A percentile compares a stretch with the other conserved stretches of the same genome.
These are phyloP conservation scores for Rubus parviflorus DNA, from an alignment of 306 rosid species.

Conservation along the genomic window DNA sequence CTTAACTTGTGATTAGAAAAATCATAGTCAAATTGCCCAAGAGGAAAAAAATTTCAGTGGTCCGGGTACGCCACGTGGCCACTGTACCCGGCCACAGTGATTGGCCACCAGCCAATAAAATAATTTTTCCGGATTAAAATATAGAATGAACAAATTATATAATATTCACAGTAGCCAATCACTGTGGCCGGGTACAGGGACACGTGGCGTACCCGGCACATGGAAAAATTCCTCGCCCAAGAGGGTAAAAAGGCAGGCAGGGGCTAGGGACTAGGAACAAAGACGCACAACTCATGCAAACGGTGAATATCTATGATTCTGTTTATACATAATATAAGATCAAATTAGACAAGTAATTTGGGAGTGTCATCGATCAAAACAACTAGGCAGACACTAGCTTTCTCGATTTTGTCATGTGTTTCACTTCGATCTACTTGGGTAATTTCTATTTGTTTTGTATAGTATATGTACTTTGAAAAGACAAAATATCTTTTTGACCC, in stretches of 20 bases:
- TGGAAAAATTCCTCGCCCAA: too few species aligned
- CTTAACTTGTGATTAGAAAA: conserved; percentile 24
- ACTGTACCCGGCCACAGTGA: too few species aligned
- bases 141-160: too few species aligned
- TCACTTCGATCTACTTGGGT: background rate
- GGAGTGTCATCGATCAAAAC: conserved; percentile 42
- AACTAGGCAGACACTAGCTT: conserved; percentile 18
- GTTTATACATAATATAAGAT: background rate
- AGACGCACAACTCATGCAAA: conserved; percentile 45
- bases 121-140: too few species aligned
- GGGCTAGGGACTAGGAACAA: conserved; percentile 36
- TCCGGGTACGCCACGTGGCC: too few species aligned
- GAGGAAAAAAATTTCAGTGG: too few species aligned
- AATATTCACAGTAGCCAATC: too few species aligned
- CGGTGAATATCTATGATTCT: conserved; percentile 24
- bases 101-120: too few species aligned
- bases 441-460: background rate
- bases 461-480: conserved; percentile 2
- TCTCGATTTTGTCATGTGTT: conserved; percentile 16
- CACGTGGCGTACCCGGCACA: too few species aligned
- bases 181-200: too few species aligned
- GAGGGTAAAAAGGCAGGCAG: conserved; percentile 26
- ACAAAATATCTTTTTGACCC: background rate
- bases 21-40: conserved; percentile 3
- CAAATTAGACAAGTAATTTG: conserved; percentile 40